Conservation (phyloP, 1,284 basidiomycete genomes). For the Puccinia hordei region DNA sequence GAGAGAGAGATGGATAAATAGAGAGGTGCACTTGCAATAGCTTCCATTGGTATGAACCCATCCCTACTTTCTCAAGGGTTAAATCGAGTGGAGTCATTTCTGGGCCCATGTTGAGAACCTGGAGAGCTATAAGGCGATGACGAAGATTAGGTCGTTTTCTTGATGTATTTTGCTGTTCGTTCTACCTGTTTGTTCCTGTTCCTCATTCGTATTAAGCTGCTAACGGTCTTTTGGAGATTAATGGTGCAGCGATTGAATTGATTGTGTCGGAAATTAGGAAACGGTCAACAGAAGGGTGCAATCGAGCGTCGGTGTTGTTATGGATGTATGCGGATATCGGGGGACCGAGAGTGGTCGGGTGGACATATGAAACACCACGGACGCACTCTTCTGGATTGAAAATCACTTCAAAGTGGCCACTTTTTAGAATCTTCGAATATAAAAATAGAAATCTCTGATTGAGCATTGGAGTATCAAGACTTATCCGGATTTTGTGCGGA, state of each 20-base stretch:
- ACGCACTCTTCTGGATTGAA: too few relatives aligned
- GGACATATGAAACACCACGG: too few relatives aligned
- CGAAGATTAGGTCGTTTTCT: background rate
- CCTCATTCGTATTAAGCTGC: background rate
- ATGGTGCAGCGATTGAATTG: background rate
- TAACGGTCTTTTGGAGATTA: background rate
- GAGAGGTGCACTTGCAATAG: constrained; percentile 26
- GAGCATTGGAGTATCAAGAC: too few relatives aligned
- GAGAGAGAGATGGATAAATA: background rate
- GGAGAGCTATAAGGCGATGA: background rate
- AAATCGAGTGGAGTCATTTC: constrained; percentile 36
- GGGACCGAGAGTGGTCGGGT: too few relatives aligned
- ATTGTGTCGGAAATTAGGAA: background rate
- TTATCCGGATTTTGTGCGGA: too few relatives aligned
- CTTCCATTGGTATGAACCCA: constrained; percentile 49
- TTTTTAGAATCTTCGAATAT: too few relatives aligned
- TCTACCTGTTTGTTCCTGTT: background rate
- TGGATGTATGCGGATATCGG: too few relatives aligned
- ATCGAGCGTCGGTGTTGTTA: too few relatives aligned
- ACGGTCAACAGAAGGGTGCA: too few relatives aligned
- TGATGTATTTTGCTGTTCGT: background rate
- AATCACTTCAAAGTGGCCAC: too few relatives aligned
- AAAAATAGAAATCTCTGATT: too few relatives aligned
- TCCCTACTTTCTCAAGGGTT: constrained; percentile 38
- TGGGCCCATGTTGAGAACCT: background rate